Evolutionary conservation across 257 asterid genomes (phyloP), one percentile per base, ranked within the genome.

Genomic region (Scutellaria galericulata): DNA sequence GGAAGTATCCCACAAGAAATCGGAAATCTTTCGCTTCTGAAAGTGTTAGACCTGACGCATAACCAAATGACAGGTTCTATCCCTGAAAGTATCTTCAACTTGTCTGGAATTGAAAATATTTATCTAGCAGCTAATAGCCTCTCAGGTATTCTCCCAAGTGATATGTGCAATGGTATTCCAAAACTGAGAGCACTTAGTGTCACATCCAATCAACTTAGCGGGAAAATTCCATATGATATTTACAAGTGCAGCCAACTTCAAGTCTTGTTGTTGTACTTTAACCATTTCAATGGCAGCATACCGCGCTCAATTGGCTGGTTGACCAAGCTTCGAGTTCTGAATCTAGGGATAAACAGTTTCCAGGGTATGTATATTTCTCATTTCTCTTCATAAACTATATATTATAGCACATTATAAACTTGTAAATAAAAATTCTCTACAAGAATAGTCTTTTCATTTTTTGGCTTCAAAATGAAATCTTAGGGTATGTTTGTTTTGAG

Each of bases 1-100:
- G 94, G 89, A 22, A 66, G 14, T 15, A 73, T 83, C 44, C 87
- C 87, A 3, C 58, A 27, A 60, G 80, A 77, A 68, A 73, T 83
- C 46, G 69, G 62, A 1, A 83, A 83, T 45, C 70, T 73, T 54
- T 64, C 86, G 27, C 44, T 37, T 11, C 31, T 78, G 71, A 35
- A 41, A 51, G 9, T 7, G 3, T 66, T 82, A 40, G 81, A 78
- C 58, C 40, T 82, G 60, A 73, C 65, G 71, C 70, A 60, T 54
- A 79, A 79, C 66, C 44, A 39, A 63, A 62, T 83, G 15, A 62
- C 74, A 3, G 87, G 60, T 37, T 42, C 72, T n/a, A 75, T 80
- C 5, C 84, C 84, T 5, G 3, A 10, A 4, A 9, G 68, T 46
- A 37, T 80, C 37, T 75, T 80, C 72, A 80, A 71, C 66, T 18